phyloP scores from a whole-genome alignment of 192 early-diverging fungal species.

The Mortierella antarctica region DNA sequence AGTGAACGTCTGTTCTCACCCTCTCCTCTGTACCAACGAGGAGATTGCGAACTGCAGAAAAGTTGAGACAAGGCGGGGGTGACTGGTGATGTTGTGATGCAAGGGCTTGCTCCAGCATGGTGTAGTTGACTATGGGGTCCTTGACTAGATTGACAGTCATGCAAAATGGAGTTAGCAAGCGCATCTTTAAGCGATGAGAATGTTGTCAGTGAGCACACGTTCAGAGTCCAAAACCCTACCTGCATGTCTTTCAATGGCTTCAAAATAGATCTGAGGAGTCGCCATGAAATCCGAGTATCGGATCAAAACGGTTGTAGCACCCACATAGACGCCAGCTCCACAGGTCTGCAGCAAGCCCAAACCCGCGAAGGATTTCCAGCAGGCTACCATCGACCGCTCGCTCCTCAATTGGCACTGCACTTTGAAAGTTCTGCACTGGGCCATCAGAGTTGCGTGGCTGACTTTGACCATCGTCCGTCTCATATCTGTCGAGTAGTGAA shows the following conservation, averaged over 20 bases:
- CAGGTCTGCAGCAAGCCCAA: conserved; percentile 42
- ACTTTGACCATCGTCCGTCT: conserved; percentile 51
- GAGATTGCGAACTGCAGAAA: conserved; percentile 10
- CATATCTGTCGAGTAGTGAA: conserved; percentile 61
- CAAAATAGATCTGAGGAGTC: conserved; percentile 23
- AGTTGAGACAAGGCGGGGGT: neutral
- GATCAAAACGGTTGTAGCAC: conserved; percentile 30
- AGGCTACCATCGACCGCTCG: conserved; percentile 47
- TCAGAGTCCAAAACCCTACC: neutral
- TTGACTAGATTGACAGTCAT: neutral
- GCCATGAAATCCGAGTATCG: conserved; percentile 23
- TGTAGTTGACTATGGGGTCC: conserved; percentile 10
- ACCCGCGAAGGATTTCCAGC: conserved; percentile 37
- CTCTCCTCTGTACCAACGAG: neutral
- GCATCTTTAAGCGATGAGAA: neutral
- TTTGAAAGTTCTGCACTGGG: conserved; percentile 68
- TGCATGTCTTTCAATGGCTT: conserved; percentile 8
- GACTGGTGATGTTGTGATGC: neutral
- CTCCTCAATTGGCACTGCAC: conserved; percentile 62
- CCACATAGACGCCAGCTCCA: conserved; percentile 44
- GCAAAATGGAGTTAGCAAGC: too few species aligned
- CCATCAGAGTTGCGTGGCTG: conserved; percentile 62
- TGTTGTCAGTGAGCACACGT: neutral
- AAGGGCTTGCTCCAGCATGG: conserved; percentile 20
- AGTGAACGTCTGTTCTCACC: conserved; percentile 13